Conservation (phyloP, 441 rosid genomes). For the Oxalis stricta region DNA sequence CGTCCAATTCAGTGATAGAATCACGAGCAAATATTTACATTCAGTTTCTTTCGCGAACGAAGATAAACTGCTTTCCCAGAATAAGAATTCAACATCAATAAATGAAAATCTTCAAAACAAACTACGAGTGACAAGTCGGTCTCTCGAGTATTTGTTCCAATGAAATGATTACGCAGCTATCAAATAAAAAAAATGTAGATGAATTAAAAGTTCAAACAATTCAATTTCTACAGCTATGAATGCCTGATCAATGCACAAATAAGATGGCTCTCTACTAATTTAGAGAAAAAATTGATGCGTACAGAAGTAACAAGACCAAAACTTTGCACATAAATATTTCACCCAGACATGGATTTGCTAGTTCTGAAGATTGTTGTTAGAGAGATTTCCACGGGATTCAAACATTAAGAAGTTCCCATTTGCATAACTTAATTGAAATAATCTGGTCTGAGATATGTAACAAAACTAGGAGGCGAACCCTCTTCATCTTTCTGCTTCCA, state of each 20-base stretch:
- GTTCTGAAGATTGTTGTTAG: not conserved
- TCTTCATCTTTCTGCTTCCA: slow-evolving; percentile 46
- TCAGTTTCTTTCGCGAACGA: too few relatives aligned
- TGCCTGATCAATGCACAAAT: not conserved
- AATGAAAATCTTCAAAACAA: too few relatives aligned
- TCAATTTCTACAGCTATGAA: not conserved
- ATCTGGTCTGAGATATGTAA: slow-evolving; percentile 30
- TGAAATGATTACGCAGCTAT: too few relatives aligned
- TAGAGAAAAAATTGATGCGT: too few relatives aligned
- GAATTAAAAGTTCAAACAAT: too few relatives aligned
- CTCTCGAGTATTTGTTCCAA: too few relatives aligned
- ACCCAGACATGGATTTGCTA: not conserved
- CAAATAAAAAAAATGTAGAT: too few relatives aligned
- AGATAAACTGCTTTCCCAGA: too few relatives aligned
- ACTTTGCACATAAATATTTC: not conserved
- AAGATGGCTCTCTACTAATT: not conserved
- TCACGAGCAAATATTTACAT: too few relatives aligned
- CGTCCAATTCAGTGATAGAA: too few relatives aligned
- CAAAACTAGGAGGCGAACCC: slow-evolving; percentile 21
- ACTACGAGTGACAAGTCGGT: too few relatives aligned
- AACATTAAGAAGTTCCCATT: not conserved
- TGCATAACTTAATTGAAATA: slow-evolving; percentile 29
- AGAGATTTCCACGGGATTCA: not conserved
- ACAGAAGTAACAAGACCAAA: not conserved
- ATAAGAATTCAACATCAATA: too few relatives aligned